These are phyloP conservation scores for Russula dissimulans DNA, from an alignment of 768 basidiomycete species.

Conservation along the genomic window DNA sequence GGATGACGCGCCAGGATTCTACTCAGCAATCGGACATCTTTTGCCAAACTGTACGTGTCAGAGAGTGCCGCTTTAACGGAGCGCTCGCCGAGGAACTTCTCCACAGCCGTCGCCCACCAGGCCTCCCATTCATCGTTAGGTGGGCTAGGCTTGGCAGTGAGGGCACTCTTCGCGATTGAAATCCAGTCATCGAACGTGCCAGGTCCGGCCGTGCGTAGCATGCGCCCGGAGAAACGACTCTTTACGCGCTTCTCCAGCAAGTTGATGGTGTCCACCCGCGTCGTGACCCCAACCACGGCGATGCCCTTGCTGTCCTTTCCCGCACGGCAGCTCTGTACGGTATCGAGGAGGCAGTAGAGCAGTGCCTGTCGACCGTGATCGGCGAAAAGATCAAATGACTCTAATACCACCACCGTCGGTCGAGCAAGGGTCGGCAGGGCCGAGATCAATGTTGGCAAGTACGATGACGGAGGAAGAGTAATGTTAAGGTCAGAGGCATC, in stretches of 20 bases:
- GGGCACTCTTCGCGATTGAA: conserved; percentile 35
- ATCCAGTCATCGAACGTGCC: conserved; percentile 41
- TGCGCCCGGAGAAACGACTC: conserved; percentile 91
- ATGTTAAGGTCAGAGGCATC: conserved; percentile 22
- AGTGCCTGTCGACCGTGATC: conserved; percentile 86
- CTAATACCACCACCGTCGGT: conserved; percentile 77
- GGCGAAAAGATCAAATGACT: conserved; percentile 91
- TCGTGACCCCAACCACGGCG: conserved; percentile 80
- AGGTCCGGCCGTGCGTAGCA: conserved; percentile 67
- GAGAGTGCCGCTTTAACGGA: conserved; percentile 37
- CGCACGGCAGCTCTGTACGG: conserved; percentile 76
- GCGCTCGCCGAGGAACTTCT: conserved; percentile 45
- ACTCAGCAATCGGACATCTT: conserved; percentile 48
- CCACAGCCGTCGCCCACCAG: conserved; percentile 50
- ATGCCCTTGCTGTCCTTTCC: conserved; percentile 54
- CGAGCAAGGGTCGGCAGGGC: conserved; percentile 69
- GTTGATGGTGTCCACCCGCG: conserved; percentile 80
- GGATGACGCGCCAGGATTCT: conserved; percentile 48
- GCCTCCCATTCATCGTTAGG: conserved; percentile 45
- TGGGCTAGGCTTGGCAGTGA: conserved; percentile 30
- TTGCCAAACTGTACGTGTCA: conserved; percentile 53
- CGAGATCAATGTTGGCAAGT: conserved; percentile 66
- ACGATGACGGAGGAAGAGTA: conserved; percentile 53
- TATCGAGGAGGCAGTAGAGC: conserved; percentile 92
- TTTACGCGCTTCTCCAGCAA: conserved; percentile 94